Base-by-base conservation (phyloP, 108 stramenopile species). In the Skeletonema grethae region DNA sequence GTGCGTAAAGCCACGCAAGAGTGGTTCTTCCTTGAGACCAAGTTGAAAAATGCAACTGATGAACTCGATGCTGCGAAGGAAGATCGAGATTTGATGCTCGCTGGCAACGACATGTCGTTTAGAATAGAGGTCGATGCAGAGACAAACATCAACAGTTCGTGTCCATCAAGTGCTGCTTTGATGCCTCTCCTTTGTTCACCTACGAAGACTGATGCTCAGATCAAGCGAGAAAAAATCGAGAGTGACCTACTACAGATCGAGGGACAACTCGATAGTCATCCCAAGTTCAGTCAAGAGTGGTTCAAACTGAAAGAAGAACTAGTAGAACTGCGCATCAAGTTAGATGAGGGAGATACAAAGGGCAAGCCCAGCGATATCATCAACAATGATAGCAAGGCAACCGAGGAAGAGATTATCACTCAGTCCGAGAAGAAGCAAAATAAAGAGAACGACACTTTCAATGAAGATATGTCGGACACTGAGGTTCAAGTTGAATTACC, bases 31-130 rank as follows among this genome's bases (percentile, higher is more conserved):
- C 22, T 72, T 32, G 70, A 72, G 48, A 53, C 45, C 28, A 62
- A 59, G 31, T 18, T 72, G 29, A 63, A 63, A 36, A 62, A 35
- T 28, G 70, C 70, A 13, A 63, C 34, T n/a, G 70, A 72, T 15
- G 70, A 72, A 56, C 30, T 72, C 30, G 70, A 72, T 25, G 70
- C 70, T 9, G 70, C 70, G 24, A 50, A 60, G 61, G 70, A 72
- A 43, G 70, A 71, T 62, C 24, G 60, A 11, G 50, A 72, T 36
- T 72, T 72, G 70, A 30, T 24, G n/a, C 28, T 39, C 6, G n/a
- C n/a, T 30, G 63, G 41, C 8, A 41, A n/a, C 38, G 63, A 64
- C 18, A 11, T 35, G 25, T 28, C n/a, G 1, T 25, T 39, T 57
- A 20, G 36, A 30, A 30, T 7, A 2, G 55, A 36, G 59, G 13